A percentile compares a stretch with the other conserved stretches of the same genome.
Evolutionary conservation across 2,329 filamentous ascomycete genomes (phyloP).

Genomic region (Byssothecium circinans): DNA sequence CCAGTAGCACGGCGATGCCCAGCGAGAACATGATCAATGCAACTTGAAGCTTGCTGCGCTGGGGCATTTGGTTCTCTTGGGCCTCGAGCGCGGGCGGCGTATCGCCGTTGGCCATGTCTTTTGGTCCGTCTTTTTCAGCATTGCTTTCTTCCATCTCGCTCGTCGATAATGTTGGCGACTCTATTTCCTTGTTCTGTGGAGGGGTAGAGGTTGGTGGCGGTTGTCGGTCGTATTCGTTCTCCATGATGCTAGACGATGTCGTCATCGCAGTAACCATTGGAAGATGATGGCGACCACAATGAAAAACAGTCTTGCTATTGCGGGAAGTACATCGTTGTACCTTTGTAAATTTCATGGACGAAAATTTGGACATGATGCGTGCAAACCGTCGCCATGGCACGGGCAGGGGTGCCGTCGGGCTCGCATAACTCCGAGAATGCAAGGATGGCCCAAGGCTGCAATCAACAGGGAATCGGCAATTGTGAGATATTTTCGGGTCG

Average conservation of each 20-base stretch:
- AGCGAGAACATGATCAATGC: conserved; percentile 55
- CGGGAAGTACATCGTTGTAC: too few relatives aligned
- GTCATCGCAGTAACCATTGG: not conserved
- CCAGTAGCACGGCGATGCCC: conserved; percentile 59
- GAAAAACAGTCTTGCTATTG: not conserved
- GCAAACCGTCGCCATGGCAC: too few relatives aligned
- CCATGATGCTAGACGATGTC: not conserved
- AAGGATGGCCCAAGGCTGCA: too few relatives aligned
- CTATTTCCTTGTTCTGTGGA: conserved; percentile 15
- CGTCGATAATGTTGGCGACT: conserved; percentile 16
- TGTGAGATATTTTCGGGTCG: too few relatives aligned
- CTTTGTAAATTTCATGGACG: too few relatives aligned
- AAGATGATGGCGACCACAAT: not conserved
- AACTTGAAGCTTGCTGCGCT: conserved; percentile 47
- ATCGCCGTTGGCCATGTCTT: not conserved
- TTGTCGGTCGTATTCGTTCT: not conserved
- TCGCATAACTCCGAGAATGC: too few relatives aligned
- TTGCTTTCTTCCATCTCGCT: conserved; percentile 11
- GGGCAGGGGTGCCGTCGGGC: too few relatives aligned
- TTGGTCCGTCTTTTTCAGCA: conserved; percentile 12
- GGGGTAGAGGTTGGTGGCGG: not conserved
- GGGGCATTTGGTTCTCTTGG: conserved; percentile 28
- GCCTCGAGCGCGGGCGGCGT: conserved; percentile 15
- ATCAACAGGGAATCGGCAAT: too few relatives aligned
- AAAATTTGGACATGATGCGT: too few relatives aligned